Evolutionary conservation across 164 flowering plant species (phyloP).

Genomic region (Sedum album): DNA sequence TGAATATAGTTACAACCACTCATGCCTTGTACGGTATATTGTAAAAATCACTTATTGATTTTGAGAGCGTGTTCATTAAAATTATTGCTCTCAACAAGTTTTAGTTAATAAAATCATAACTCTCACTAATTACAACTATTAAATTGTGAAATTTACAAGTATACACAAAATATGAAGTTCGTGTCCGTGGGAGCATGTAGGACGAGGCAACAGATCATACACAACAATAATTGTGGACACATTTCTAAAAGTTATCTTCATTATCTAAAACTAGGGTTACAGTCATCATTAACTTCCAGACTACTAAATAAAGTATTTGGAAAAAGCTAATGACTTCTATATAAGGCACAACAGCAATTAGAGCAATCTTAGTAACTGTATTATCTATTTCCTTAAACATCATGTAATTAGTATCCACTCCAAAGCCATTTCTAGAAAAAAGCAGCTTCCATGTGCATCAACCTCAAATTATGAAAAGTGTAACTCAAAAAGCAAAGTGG

Average conservation of each 20-base stretch:
- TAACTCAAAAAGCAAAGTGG: conserved; percentile 4
- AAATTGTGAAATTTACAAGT: too few relatives aligned
- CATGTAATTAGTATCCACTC: not conserved
- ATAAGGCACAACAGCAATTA: not conserved
- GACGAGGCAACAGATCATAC: not conserved
- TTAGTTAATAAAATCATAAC: too few relatives aligned
- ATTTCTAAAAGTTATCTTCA: not conserved
- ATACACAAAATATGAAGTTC: too few relatives aligned
- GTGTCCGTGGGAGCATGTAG: too few relatives aligned
- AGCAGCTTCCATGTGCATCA: conserved; percentile 5
- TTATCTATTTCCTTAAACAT: conserved; percentile 4
- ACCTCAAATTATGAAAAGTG: conserved; percentile 3
- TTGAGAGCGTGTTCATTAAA: too few relatives aligned
- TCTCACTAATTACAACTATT: too few relatives aligned
- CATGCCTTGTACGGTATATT: too few relatives aligned
- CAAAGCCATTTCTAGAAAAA: conserved; percentile 2
- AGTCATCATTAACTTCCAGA: not conserved
- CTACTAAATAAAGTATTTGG: conserved; percentile 3
- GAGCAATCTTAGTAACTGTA: not conserved
- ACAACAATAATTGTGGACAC: not conserved
- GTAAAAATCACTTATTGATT: too few relatives aligned
- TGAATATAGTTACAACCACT: too few relatives aligned
- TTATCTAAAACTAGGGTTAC: not conserved
- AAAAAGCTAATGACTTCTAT: conserved; percentile 5
- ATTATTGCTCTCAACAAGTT: too few relatives aligned